Conservation (phyloP, 306 rosid genomes). For the Astragalus glycyphyllos region DNA sequence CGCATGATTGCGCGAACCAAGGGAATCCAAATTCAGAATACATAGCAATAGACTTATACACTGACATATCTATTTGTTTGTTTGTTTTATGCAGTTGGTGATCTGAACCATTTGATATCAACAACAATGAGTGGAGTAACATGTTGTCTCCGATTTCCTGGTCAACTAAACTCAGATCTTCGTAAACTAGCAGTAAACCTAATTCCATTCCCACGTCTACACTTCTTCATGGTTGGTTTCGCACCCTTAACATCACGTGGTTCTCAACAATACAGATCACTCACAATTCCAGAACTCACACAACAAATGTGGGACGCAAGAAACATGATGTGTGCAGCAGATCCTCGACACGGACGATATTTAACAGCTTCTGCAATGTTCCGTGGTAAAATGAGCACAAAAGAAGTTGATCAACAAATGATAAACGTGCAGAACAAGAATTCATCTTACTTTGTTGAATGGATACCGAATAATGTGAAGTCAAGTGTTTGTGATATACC, state of each 20-base stretch:
- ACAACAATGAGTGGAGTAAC: constrained; percentile 97
- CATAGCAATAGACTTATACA: too few species aligned
- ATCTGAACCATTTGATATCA: constrained; percentile 88
- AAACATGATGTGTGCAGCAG: constrained; percentile 82
- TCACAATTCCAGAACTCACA: constrained; percentile 89
- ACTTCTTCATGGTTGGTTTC: constrained; percentile 66
- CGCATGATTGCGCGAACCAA: too few species aligned
- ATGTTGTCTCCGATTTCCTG: constrained; percentile 90
- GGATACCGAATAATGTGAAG: constrained; percentile 92
- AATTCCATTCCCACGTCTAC: constrained; percentile 45
- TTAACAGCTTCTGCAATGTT: constrained; percentile 89
- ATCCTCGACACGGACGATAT: constrained; percentile 86
- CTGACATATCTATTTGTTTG: not conserved
- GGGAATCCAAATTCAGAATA: too few species aligned
- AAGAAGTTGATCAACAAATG: constrained; percentile 70
- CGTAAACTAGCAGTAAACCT: constrained; percentile 65
- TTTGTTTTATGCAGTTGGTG: constrained; percentile 65
- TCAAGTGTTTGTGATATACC: constrained; percentile 93
- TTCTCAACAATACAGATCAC: constrained; percentile 74
- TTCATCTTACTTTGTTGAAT: constrained; percentile 83
- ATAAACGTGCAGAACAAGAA: constrained; percentile 89
- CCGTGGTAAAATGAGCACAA: constrained; percentile 91
- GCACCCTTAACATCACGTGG: constrained; percentile 85
- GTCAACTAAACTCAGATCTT: constrained; percentile 91
- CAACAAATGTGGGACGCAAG: constrained; percentile 83